Conservation (phyloP, 257 asterid species). For the Scutellaria galericulata region DNA sequence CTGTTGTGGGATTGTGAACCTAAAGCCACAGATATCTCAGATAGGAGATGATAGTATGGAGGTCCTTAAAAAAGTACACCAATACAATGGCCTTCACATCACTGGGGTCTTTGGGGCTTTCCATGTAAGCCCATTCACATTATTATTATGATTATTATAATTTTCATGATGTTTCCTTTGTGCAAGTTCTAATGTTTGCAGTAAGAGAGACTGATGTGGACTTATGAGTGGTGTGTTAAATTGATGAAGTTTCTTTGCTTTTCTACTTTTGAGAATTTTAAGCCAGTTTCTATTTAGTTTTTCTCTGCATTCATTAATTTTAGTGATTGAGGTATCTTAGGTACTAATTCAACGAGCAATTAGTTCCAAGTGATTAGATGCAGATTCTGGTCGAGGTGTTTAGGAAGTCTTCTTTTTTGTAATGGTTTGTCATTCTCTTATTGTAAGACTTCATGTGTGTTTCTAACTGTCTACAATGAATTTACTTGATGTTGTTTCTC, state of each 20-base stretch:
- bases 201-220: background rate
- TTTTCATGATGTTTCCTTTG: background rate
- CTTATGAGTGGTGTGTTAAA: background rate
- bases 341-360: background rate
- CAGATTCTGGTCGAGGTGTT: background rate
- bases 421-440: background rate
- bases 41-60: conserved; percentile 41
- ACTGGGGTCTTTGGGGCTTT: conserved; percentile 49
- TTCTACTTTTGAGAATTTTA: background rate
- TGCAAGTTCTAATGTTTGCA: background rate
- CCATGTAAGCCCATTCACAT: conserved; percentile 41
- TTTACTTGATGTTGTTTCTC: background rate
- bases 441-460: background rate
- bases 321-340: background rate
- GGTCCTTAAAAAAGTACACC: conserved; percentile 48
- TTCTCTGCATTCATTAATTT: background rate
- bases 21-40: conserved; percentile 48
- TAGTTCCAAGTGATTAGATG: background rate
- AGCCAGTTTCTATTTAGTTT: background rate
- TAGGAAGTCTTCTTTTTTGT: background rate
- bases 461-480: background rate
- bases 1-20: conserved; percentile 48
- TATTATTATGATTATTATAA: background rate
- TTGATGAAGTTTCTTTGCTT: background rate
- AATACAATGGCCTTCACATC: conserved; percentile 56